Base-by-base conservation (phyloP, 768 basidiomycete genomes). In the Lactarius hengduanensis region DNA sequence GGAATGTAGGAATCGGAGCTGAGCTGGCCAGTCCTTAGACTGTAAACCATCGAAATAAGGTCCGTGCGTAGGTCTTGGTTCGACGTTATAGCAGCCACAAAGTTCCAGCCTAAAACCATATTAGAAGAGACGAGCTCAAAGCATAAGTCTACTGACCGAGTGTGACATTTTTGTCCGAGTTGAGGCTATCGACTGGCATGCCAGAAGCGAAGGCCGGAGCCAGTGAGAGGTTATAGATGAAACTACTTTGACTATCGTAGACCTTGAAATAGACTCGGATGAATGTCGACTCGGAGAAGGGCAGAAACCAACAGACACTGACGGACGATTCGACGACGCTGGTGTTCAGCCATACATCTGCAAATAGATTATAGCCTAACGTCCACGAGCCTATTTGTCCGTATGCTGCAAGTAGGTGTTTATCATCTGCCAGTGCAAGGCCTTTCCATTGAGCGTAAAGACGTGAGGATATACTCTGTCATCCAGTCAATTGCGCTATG, bases 351-450 rank as follows among this genome's bases (percentile, higher is more conserved):
- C 89, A 75, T 72, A 80, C 83, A 72, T 88, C 87, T 15, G 80
- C 84, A 63, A 80, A 87, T 58, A 89, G 71, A 75, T 89, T 88
- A 75, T 90, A 89, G 9, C 83, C 75, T 30, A 87, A 71, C 3
- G 84, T 84, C 86, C 85, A 87, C 66, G 82, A 83, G 57, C 16
- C 57, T 16, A 60, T 3, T 43, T 61, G 28, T 16, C 67, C 28
- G 59, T 63, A 41, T 57, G 64, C 59, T 38, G 13, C 28, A 45
- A 63, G 55, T 41, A 45, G 28, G 34, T 56, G 11, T 59, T 65
- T 57, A 70, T 57, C 57, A 32, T 9, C 53, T 53, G 59, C 38
- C 4, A 61, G 40, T 9, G 66, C 63, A 16, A 64, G 38, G 20
- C 8, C 6, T 53, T 67, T 64, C 66, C 63, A 67, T 30, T 67